These are phyloP conservation scores for Cicer judaicum DNA, from an alignment of 306 rosid species.

Conservation along the genomic window DNA sequence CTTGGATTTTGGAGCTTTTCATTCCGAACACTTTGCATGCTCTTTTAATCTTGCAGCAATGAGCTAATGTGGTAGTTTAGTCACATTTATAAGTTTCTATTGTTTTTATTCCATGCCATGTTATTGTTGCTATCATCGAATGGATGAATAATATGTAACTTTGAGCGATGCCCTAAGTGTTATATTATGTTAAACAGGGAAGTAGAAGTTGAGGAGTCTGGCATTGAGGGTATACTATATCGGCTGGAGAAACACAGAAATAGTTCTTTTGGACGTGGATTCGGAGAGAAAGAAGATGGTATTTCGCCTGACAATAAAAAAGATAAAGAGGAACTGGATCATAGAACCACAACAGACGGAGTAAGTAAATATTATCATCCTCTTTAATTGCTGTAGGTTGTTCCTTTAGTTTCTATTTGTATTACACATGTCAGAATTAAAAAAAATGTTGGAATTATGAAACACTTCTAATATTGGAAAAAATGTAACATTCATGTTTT, in stretches of 20 bases:
- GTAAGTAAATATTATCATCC: conserved; percentile 53
- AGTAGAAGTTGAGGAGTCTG: conserved; percentile 59
- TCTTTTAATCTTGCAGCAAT: conserved; percentile 18
- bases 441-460: not conserved
- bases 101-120: conserved; percentile 4
- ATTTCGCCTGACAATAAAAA: conserved; percentile 3
- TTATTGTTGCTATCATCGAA: conserved; percentile 9
- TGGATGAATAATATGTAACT: conserved; percentile 26
- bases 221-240: conserved; percentile 87
- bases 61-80: conserved; percentile 13
- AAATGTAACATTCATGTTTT: conserved; percentile 17
- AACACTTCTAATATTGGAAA: conserved; percentile 17
- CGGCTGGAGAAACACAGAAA: conserved; percentile 81
- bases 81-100: not conserved
- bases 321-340: conserved; percentile 47
- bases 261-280: conserved; percentile 49
- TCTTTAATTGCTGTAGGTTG: conserved; percentile 10
- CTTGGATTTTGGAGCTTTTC: not conserved
- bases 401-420: conserved; percentile 29
- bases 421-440: conserved; percentile 7
- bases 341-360: conserved; percentile 47
- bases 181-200: conserved; percentile 55
- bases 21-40: conserved; percentile 6
- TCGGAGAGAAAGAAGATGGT: conserved; percentile 51
- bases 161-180: not conserved